phyloP scores from a whole-genome alignment of 805 yeast species.

The Kregervanrija pseudodelftensis region DNA sequence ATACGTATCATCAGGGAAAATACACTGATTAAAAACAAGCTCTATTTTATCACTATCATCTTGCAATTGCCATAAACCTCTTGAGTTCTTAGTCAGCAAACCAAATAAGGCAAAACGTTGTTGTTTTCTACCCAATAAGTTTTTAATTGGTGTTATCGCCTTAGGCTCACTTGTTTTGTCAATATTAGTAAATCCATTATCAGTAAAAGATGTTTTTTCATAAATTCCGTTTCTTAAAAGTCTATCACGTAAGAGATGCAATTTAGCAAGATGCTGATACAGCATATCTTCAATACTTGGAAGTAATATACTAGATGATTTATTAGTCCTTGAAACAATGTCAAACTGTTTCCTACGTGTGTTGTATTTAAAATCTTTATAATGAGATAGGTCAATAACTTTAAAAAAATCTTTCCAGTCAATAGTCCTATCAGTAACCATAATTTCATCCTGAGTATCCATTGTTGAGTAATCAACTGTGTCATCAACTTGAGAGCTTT shows the following conservation, averaged over 20 bases:
- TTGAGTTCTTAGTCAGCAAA: slow-evolving; percentile 51
- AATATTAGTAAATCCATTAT: neutral
- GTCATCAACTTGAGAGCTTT: neutral
- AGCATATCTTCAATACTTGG: slow-evolving; percentile 26
- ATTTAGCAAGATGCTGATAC: slow-evolving; percentile 46
- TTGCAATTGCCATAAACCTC: slow-evolving; percentile 69
- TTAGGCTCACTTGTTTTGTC: slow-evolving; percentile 7
- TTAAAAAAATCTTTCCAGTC: slow-evolving; percentile 72
- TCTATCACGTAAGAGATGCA: slow-evolving; percentile 59
- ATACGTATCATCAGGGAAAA: slow-evolving; percentile 57
- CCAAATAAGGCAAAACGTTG: slow-evolving; percentile 74
- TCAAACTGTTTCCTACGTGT: slow-evolving; percentile 54
- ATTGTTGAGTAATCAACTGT: slow-evolving; percentile 1
- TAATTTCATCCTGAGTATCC: neutral
- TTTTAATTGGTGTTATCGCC: slow-evolving; percentile 66
- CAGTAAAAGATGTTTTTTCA: slow-evolving; percentile 1
- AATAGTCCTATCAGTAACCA: slow-evolving; percentile 18
- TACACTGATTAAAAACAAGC: slow-evolving; percentile 55
- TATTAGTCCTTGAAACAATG: slow-evolving; percentile 14
- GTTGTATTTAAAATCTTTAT: slow-evolving; percentile 61
- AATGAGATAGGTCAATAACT: slow-evolving; percentile 55
- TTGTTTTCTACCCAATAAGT: slow-evolving; percentile 80
- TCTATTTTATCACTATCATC: slow-evolving; percentile 74
- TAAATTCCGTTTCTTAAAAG: slow-evolving; percentile 58
- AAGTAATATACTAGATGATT: slow-evolving; percentile 1